A percentile compares a stretch with the other conserved stretches of the same genome.
Evolutionary conservation across 805 yeast species (phyloP).

Genomic region (Komagataella phaffii): DNA sequence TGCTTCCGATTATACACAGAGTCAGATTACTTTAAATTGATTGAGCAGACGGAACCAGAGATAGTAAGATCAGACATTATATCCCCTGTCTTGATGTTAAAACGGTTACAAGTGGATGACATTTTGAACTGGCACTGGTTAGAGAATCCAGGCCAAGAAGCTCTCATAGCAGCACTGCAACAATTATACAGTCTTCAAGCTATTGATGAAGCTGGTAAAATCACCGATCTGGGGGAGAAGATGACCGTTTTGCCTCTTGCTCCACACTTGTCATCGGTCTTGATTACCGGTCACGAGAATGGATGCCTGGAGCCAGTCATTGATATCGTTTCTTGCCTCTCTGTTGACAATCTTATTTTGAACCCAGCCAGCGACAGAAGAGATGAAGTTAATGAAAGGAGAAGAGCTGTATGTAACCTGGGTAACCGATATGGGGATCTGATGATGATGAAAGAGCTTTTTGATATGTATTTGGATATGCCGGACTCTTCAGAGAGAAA

Average conservation of each 20-base stretch:
- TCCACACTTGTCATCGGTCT: conserved; percentile 84
- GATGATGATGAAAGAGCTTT: conserved; percentile 66
- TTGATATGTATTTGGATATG: conserved; percentile 37
- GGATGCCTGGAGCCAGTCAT: conserved; percentile 49
- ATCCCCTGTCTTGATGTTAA: conserved; percentile 72
- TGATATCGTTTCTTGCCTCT: conserved; percentile 84
- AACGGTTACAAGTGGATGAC: conserved; percentile 73
- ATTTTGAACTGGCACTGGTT: conserved; percentile 85
- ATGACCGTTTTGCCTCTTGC: conserved; percentile 86
- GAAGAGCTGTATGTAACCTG: conserved; percentile 54
- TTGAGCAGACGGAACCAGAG: conserved; percentile 84
- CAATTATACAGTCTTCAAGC: conserved; percentile 75
- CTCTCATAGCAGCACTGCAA: conserved; percentile 63
- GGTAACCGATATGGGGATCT: conserved; percentile 78
- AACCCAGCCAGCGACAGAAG: conserved; percentile 72
- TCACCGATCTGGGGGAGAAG: conserved; percentile 68
- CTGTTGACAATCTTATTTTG: conserved; percentile 78
- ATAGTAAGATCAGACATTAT: conserved; percentile 78
- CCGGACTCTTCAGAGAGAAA: conserved; percentile 40
- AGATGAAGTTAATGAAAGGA: conserved; percentile 70
- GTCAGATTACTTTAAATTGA: conserved; percentile 44
- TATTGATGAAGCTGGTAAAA: conserved; percentile 56
- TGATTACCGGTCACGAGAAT: conserved; percentile 50
- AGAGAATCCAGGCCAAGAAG: conserved; percentile 74
- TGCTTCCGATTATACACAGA: conserved; percentile 79